Evolutionary conservation across 192 early-diverging fungal genomes (phyloP).

Genomic region (Lobulomyces angularis): DNA sequence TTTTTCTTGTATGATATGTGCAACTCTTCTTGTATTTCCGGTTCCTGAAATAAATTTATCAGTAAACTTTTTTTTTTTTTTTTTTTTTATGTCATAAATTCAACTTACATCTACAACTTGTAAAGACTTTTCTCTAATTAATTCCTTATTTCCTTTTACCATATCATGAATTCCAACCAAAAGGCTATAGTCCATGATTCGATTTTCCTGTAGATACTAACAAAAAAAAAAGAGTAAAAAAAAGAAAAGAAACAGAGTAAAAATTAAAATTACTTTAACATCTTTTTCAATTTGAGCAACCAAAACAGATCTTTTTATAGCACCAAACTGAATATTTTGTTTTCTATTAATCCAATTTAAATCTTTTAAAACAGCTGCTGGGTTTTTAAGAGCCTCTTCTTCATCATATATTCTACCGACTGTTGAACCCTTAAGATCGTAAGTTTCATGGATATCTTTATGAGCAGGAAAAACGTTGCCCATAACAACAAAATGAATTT

Average conservation of each 20-base stretch:
- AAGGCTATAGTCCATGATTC: conserved; percentile 99
- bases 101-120: conserved; percentile 70
- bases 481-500: conserved; percentile 99
- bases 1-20: conserved; percentile 9
- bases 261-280: conserved; percentile 43
- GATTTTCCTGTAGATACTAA: conserved; percentile 49
- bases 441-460: conserved; percentile 91
- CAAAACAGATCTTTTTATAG: conserved; percentile 64
- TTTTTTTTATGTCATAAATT: too few relatives aligned
- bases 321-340: conserved; percentile 69
- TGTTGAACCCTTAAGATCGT: conserved; percentile 90
- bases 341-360: conserved; percentile 78
- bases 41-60: too few relatives aligned
- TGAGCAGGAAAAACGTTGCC: conserved; percentile 95
- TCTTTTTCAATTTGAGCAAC: conserved; percentile 79
- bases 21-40: conserved; percentile 1
- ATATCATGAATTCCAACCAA: conserved; percentile 86
- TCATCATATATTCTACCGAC: conserved; percentile 70
- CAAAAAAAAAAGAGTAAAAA: not conserved
- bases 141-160: conserved; percentile 69
- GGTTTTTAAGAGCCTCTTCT: conserved; percentile 63
- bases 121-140: conserved; percentile 84
- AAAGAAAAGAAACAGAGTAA: conserved; percentile 5
- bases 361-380: conserved; percentile 90
- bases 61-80: too few relatives aligned